Base-by-base conservation (phyloP, 108 stramenopile species). In the Phaeodactylum tricornutum region DNA sequence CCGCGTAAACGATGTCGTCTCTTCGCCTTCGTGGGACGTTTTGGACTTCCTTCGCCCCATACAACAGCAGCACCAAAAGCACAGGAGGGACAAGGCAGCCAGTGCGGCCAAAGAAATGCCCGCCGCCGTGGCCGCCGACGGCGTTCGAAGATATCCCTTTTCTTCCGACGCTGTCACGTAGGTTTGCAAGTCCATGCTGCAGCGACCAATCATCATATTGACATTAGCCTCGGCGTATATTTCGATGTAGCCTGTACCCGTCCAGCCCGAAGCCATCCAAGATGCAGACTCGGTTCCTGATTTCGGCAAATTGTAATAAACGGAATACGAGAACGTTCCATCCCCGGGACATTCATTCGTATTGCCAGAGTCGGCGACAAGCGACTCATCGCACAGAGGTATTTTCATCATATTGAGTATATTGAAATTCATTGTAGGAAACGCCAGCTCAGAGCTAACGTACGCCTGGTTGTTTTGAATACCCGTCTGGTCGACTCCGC, bases 211-310 rank as follows among this genome's bases (percentile, higher is more conserved):
- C 5, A 20, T 15, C 16, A 20, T 20, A 14, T 20, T 41, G 8
- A 4, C 5, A 20, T 20, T 20, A 20, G 19, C 39, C 14, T 41
- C 39, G 5, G 39, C 39, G 39, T 41, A 41, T 4, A 41, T 5
- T 6, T 41, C 16, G 14, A 41, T 20, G 5, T 41, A 15, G 14
- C 39, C 21, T 5, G 39, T 41, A 4, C 39, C 39, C 5, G 39
- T 11, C 39, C 39, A 41, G 5, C 39, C 39, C 5, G 39, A 20
- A 5, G 39, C 39, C 39, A 41, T 41, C 39, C 39, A 41, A 9
- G 39, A 41, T 20, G 21, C 14, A 5, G 39, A 15, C 5, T 5
- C 9, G 21, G 16, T 5, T 15, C 21, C 39, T 4, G 39, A 5
- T 20, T 5, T 4, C 8, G 39, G 39, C 16, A 41, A 20, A 15